A percentile compares a stretch with the other conserved stretches of the same genome.
Conservation (phyloP, 306 rosid genomes). For the Cicer chorassanicum region DNA sequence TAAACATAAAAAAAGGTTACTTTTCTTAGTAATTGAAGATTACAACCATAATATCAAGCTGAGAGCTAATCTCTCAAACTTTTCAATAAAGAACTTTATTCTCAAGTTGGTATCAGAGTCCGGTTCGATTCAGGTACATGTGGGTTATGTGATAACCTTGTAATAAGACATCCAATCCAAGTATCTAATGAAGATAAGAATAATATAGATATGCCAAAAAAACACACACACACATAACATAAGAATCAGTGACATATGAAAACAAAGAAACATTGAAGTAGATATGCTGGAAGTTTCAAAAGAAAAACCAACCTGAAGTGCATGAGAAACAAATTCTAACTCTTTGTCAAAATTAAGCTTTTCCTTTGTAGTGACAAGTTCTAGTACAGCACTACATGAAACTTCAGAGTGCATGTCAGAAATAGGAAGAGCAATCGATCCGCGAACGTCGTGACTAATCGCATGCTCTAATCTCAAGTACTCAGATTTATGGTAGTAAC, state of each 20-base stretch:
- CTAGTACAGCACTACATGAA: conserved; percentile 84
- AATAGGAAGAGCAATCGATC: conserved; percentile 86
- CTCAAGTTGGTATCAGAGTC: too few species aligned
- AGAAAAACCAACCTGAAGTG: conserved; percentile 69
- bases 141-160: background rate
- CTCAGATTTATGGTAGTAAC: conserved; percentile 74
- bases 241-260: background rate
- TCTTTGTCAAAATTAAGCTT: conserved; percentile 77
- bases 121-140: too few species aligned
- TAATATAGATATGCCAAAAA: background rate
- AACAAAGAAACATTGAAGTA: background rate
- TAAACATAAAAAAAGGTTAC: background rate
- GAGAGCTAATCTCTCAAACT: too few species aligned
- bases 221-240: conserved; percentile 24
- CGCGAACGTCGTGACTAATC: conserved; percentile 70
- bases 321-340: conserved; percentile 70
- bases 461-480: conserved; percentile 83
- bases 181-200: conserved; percentile 12
- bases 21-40: conserved; percentile 23
- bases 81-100: too few species aligned
- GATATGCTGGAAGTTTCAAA: conserved; percentile 3
- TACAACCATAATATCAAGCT: conserved; percentile 1
- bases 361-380: conserved; percentile 80
- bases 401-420: conserved; percentile 50
- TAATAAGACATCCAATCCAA: background rate